A percentile compares a stretch with the other conserved stretches of the same genome.
phyloP scores from a whole-genome alignment of 1,284 basidiomycete species.

The Ustilago loliicola region DNA sequence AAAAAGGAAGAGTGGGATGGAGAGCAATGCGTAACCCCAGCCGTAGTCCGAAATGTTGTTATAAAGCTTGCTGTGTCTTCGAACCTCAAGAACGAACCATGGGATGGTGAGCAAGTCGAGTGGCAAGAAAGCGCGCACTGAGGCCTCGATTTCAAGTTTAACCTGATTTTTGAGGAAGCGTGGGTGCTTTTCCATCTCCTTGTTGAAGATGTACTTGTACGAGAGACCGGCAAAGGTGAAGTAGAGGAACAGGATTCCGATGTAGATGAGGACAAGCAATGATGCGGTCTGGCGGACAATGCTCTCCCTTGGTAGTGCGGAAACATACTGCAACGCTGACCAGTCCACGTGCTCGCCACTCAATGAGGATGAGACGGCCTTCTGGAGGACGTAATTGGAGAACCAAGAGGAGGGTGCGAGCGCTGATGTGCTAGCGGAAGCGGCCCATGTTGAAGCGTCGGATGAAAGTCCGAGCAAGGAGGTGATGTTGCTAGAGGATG shows the following conservation, averaged over 20 bases:
- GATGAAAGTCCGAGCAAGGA: slow-evolving; percentile 19
- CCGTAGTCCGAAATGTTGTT: slow-evolving; percentile 76
- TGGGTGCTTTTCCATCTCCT: slow-evolving; percentile 95
- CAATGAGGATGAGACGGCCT: slow-evolving; percentile 33
- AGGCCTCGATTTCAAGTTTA: slow-evolving; percentile 83
- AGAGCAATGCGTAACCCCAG: slow-evolving; percentile 63
- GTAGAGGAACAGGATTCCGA: slow-evolving; percentile 78
- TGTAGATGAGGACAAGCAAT: slow-evolving; percentile 80
- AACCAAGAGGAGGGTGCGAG: slow-evolving; percentile 31
- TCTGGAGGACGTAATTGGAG: slow-evolving; percentile 39
- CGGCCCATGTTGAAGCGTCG: slow-evolving; percentile 36
- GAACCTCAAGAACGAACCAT: slow-evolving; percentile 92
- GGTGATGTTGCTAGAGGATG: slow-evolving; percentile 44
- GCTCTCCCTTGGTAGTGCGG: slow-evolving; percentile 58
- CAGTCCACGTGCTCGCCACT: slow-evolving; percentile 40
- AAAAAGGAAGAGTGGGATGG: slow-evolving; percentile 77
- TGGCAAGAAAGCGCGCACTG: slow-evolving; percentile 82
- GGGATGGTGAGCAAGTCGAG: slow-evolving; percentile 82
- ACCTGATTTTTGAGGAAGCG: slow-evolving; percentile 88
- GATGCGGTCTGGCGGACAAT: slow-evolving; percentile 80
- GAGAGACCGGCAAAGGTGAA: slow-evolving; percentile 84
- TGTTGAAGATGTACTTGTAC: slow-evolving; percentile 91
- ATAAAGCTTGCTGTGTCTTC: slow-evolving; percentile 87
- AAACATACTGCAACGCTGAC: slow-evolving; percentile 37
- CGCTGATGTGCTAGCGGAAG: slow-evolving; percentile 38